phyloP scores from a whole-genome alignment of 176 grass and related monocot species.

The Hsuehochloa calcarea region DNA sequence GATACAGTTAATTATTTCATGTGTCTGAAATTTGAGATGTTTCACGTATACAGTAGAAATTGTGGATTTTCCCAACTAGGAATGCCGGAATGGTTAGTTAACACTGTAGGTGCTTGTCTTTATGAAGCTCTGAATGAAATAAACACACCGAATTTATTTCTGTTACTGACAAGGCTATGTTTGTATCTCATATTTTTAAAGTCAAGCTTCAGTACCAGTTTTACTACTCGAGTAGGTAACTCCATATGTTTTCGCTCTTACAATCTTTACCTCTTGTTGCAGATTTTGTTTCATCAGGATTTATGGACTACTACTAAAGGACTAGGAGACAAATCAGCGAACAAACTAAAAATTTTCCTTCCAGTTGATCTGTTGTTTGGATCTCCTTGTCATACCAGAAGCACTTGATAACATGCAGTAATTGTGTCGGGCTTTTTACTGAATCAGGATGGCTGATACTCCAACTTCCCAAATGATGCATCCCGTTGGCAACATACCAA shows the following conservation, averaged over 20 bases:
- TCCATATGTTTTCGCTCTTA: slow-evolving; percentile 6
- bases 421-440: neutral
- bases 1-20: neutral
- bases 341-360: neutral
- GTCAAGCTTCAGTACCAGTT: neutral
- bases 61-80: neutral
- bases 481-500: slow-evolving; percentile 33
- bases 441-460: slow-evolving; percentile 41
- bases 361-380: neutral
- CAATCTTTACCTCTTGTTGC: slow-evolving; percentile 17
- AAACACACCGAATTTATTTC: neutral
- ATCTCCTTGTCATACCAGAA: neutral
- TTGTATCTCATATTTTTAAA: slow-evolving; percentile 9
- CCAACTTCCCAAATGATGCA: slow-evolving; percentile 48
- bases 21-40: neutral
- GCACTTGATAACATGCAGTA: slow-evolving; percentile 22
- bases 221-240: neutral
- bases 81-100: neutral
- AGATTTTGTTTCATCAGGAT: slow-evolving; percentile 28
- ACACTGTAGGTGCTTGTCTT: neutral
- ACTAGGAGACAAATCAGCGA: neutral
- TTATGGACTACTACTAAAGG: neutral
- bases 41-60: neutral
- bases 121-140: neutral
- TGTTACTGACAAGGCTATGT: neutral